Percentiles rank a stretch among this genome's conserved stretches.
phyloP scores from a whole-genome alignment of 1,139 yeast genomes.

The Blastobotrys buckinghamii region DNA sequence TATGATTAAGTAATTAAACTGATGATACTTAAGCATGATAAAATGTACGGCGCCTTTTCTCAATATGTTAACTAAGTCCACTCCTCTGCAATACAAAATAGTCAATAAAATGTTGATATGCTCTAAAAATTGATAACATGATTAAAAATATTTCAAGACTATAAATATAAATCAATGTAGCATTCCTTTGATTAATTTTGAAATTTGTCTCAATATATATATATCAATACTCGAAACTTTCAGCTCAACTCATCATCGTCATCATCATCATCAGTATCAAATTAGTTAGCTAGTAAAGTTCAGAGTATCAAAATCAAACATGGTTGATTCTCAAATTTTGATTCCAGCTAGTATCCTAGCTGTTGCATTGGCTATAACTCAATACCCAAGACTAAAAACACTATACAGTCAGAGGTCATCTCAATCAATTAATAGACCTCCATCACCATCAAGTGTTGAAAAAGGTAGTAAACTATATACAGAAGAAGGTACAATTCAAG shows the following conservation, averaged over 20 bases:
- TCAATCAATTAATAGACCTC: neutral
- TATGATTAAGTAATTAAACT: too few species aligned
- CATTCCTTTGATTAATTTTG: too few species aligned
- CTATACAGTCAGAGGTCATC: neutral
- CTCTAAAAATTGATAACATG: too few species aligned
- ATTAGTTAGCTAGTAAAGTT: too few species aligned
- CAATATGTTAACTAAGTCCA: slow-evolving; percentile 5
- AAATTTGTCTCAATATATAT: too few species aligned
- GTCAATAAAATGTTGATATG: too few species aligned
- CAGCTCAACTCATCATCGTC: too few species aligned
- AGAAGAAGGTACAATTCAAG: slow-evolving; percentile 2
- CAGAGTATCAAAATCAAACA: neutral
- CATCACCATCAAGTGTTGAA: slow-evolving; percentile 5
- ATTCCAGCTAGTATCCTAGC: slow-evolving; percentile 4
- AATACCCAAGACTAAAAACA: slow-evolving; percentile 3
- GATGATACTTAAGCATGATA: too few species aligned
- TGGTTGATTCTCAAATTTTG: neutral
- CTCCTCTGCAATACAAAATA: neutral
- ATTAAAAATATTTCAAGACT: too few species aligned
- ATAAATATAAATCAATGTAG: neutral
- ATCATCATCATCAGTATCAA: too few species aligned
- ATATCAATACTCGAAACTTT: too few species aligned
- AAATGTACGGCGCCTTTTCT: too few species aligned
- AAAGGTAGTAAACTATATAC: neutral
- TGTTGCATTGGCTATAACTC: neutral